Evolutionary conservation across 495 filamentous ascomycete genomes (phyloP).

Genomic region (Aspergillus saccharolyticus): DNA sequence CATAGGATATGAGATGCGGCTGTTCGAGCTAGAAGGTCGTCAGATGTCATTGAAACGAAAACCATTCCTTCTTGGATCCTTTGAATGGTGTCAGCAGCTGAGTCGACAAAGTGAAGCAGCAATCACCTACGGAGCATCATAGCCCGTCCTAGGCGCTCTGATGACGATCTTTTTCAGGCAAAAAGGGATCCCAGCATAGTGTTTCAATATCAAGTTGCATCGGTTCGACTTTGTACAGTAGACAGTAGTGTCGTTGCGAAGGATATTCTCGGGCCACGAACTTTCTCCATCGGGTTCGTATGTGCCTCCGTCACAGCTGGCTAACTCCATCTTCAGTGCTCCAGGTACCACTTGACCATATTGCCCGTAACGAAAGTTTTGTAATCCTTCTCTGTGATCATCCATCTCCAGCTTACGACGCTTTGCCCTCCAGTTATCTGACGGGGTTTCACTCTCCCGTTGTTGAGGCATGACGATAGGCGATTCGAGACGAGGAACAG

Average conservation of each 20-base stretch:
- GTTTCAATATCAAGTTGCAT: constrained; percentile 79
- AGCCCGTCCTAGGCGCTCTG: constrained; percentile 75
- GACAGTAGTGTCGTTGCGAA: constrained; percentile 74
- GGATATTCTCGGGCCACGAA: constrained; percentile 73
- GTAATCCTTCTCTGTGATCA: constrained; percentile 43
- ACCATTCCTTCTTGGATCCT: constrained; percentile 86
- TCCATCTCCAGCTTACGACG: constrained; percentile 72
- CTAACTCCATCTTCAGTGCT: constrained; percentile 74
- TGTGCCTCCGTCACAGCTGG: constrained; percentile 82
- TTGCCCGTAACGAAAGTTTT: constrained; percentile 68
- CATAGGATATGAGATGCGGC: constrained; percentile 74
- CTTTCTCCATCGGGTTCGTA: constrained; percentile 52
- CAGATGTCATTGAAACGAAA: constrained; percentile 77
- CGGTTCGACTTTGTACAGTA: constrained; percentile 82
- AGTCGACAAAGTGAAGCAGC: background rate
- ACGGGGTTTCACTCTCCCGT: constrained; percentile 19
- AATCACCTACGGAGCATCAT: constrained; percentile 72
- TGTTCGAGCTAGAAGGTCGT: constrained; percentile 69
- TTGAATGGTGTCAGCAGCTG: constrained; percentile 7
- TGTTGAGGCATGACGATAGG: constrained; percentile 36
- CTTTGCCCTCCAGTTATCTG: constrained; percentile 52
- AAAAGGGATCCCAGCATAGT: constrained; percentile 74
- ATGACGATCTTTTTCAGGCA: constrained; percentile 79
- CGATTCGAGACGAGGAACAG: constrained; percentile 35
- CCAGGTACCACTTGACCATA: constrained; percentile 81